These are phyloP conservation scores for Antitrichia curtipendula DNA, from an alignment of 225 moss, liverwort and hornwort genomes.

Conservation along the genomic window DNA sequence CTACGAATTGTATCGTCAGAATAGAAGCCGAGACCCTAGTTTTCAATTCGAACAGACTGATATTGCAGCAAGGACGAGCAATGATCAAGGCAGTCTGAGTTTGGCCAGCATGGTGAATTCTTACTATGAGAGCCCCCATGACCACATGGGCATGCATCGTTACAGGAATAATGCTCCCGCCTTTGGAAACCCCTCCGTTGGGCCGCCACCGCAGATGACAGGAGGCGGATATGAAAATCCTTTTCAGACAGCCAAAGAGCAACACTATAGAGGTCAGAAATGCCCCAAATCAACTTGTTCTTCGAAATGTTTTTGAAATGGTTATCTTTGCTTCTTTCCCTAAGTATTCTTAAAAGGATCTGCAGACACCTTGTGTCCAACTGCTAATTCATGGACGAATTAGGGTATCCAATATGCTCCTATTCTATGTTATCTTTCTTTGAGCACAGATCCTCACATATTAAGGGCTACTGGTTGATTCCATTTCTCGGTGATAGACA, in stretches of 20 bases:
- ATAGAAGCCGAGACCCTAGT: conserved; percentile 14
- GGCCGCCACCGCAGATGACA: conserved; percentile 9
- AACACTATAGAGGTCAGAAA: background rate
- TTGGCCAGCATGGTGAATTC: conserved; percentile 17
- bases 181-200: background rate
- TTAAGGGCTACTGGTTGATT: background rate
- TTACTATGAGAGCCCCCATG: conserved; percentile 18
- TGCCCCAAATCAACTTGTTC: background rate
- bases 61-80: background rate
- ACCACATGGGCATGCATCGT: conserved; percentile 11
- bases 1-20: conserved; percentile 29
- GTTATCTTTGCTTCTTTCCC: background rate
- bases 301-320: background rate
- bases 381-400: background rate
- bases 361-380: background rate
- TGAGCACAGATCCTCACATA: background rate
- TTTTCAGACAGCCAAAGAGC: background rate
- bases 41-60: background rate
- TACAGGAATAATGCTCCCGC: background rate
- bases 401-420: background rate
- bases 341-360: background rate
- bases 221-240: conserved; percentile 22
- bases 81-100: background rate
- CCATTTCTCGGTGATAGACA: background rate
- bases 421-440: background rate